Percentiles rank a stretch among this genome's conserved stretches.
phyloP scores from a whole-genome alignment of 352 stramenopile genomes.

The Salisapilia sapeloensis region DNA sequence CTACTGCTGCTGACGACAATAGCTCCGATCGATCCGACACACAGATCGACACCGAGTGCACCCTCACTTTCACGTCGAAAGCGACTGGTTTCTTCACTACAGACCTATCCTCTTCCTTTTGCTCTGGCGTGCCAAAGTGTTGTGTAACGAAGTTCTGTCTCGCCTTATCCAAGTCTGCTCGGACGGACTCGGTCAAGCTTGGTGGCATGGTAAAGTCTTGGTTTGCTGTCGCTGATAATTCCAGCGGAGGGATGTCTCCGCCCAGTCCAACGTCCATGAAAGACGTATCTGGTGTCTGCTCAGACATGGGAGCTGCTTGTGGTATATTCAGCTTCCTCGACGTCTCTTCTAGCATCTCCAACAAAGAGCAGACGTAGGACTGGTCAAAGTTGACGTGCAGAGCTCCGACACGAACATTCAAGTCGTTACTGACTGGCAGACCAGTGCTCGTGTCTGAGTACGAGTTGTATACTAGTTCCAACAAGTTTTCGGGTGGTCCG shows the following conservation, averaged over 20 bases:
- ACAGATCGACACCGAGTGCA: slow-evolving; percentile 66
- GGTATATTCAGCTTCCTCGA: slow-evolving; percentile 21
- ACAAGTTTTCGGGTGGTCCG: slow-evolving; percentile 21
- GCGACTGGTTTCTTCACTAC: slow-evolving; percentile 2
- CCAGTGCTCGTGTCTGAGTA: slow-evolving; percentile 41
- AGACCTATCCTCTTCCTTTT: slow-evolving; percentile 1
- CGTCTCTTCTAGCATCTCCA: slow-evolving; percentile 61
- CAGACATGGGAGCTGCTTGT: slow-evolving; percentile 6
- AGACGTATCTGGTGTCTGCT: too few relatives aligned
- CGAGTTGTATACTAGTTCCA: slow-evolving; percentile 44
- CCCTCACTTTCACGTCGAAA: slow-evolving; percentile 22
- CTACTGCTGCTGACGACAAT: slow-evolving; percentile 44
- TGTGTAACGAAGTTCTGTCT: slow-evolving; percentile 35
- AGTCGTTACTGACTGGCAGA: slow-evolving; percentile 22
- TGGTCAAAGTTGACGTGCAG: slow-evolving; percentile 78
- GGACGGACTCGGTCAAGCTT: slow-evolving; percentile 63
- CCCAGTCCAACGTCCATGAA: background rate
- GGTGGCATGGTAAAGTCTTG: slow-evolving; percentile 59
- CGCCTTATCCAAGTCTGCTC: slow-evolving; percentile 62
- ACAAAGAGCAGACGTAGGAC: slow-evolving; percentile 57
- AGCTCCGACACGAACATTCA: slow-evolving; percentile 58
- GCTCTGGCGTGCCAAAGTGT: slow-evolving; percentile 2
- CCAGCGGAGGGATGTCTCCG: slow-evolving; percentile 18
- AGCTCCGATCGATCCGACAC: slow-evolving; percentile 55
- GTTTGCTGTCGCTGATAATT: slow-evolving; percentile 35